These are phyloP conservation scores for Verticillium klebahnii DNA, from an alignment of 2,329 filamentous ascomycete genomes.

Conservation along the genomic window DNA sequence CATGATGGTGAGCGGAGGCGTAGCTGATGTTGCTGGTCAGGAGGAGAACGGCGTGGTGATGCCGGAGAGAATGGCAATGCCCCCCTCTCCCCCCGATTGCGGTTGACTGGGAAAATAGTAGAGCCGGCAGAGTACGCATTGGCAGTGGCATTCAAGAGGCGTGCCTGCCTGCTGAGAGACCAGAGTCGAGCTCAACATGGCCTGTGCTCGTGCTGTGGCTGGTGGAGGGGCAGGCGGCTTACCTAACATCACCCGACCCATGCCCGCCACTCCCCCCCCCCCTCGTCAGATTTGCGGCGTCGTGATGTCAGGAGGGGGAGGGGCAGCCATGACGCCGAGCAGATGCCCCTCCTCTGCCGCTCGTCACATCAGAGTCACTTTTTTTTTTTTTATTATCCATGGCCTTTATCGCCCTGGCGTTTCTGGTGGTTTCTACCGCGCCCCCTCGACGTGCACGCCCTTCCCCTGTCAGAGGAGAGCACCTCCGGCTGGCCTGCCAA, in stretches of 20 bases:
- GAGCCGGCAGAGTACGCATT: too few species aligned
- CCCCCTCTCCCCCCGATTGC: too few species aligned
- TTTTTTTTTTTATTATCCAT: not conserved
- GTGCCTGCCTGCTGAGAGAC: not conserved
- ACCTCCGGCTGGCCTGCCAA: not conserved
- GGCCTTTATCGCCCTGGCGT: not conserved
- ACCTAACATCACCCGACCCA: not conserved
- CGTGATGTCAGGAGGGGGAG: slow-evolving; percentile 5
- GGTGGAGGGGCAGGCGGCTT: not conserved
- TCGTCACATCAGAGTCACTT: not conserved
- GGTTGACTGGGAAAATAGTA: not conserved
- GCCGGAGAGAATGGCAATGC: too few species aligned
- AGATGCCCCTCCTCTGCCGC: not conserved
- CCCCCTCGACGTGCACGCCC: not conserved
- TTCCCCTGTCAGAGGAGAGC: not conserved
- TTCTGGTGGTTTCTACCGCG: not conserved
- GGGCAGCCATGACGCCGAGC: not conserved
- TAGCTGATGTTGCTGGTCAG: not conserved
- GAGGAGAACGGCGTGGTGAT: too few species aligned
- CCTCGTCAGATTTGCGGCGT: not conserved
- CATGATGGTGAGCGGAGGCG: not conserved
- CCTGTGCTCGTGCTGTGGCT: not conserved
- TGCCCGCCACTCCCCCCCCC: too few species aligned
- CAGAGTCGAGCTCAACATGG: not conserved
- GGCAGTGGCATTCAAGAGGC: not conserved